Evolutionary conservation across 2,329 filamentous ascomycete genomes (phyloP), one percentile per base, ranked within the genome.

Genomic region (Albifimbria verrucaria): DNA sequence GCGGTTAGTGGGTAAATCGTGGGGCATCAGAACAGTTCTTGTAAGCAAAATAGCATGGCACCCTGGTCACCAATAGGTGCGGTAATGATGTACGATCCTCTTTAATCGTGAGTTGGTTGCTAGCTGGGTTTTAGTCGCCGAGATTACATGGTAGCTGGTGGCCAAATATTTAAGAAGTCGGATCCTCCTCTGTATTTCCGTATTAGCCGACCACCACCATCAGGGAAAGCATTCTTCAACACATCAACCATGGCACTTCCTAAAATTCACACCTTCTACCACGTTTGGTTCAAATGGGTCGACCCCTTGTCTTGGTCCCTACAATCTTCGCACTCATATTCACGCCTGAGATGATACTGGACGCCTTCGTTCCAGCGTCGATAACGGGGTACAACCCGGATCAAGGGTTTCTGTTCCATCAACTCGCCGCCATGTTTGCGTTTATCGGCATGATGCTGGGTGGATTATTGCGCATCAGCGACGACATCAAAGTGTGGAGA

Each of bases 241-340:
- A 17, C 48, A 11, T 39, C 26, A 41, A 26, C 49, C 20, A 58
- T 55, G 54, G 36, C 54, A 2, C 50, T 26, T 0, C 48, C 49
- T 21, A 45, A 44, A 1, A 55, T 56, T 36, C 48, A 54, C 47
- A n/a, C 20, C 17, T 62, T 65, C 39, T 65, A 64, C 51, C 55
- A 56, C 47, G 15, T 59, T 28, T 63, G 60, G 60, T 64, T 62
- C 50, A 61, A 53, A 1, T 63, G 48, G 26, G n/a, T 64, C 1
- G 58, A 64, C 15, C 59, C 59, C 18, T 58, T 11, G 32, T 48
- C 12, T 18, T 62, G 2, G 7, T 52, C 17, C 58, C 51, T 17
- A 61, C 59, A 7, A 50, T 59, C 46, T 55, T 53, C 28, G 51
- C 48, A 0, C 43, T 60, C 32, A 42, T 65, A 45, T 56, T 56